Conservation (phyloP, 257 asterid genomes). For the Galeopsis tetrahit region DNA sequence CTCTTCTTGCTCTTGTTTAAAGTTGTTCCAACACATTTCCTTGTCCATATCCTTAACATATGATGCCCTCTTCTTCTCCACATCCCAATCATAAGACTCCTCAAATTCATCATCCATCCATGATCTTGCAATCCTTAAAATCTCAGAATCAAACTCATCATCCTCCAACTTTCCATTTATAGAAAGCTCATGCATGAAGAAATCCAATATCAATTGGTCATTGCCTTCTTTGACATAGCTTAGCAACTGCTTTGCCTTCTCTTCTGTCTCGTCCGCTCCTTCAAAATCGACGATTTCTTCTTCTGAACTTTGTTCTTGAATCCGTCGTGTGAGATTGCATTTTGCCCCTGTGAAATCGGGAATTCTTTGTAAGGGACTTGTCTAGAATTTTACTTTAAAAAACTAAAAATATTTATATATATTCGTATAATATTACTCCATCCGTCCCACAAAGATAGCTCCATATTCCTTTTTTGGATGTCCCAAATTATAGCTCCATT, state of each 20-base stretch:
- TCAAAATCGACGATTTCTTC: neutral
- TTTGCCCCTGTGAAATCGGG: slow-evolving; percentile 36
- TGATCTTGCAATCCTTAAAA: slow-evolving; percentile 43
- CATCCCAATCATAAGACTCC: slow-evolving; percentile 58
- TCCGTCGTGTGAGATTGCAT: slow-evolving; percentile 40
- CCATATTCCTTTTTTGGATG: too few species aligned
- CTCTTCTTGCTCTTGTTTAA: slow-evolving; percentile 53
- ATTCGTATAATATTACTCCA: too few species aligned
- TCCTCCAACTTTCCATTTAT: slow-evolving; percentile 28
- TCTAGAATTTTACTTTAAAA: neutral
- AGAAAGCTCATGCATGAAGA: slow-evolving; percentile 50
- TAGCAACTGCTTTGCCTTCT: slow-evolving; percentile 48
- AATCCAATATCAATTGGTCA: slow-evolving; percentile 49
- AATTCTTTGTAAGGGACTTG: neutral
- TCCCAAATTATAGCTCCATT: too few species aligned
- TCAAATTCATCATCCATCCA: slow-evolving; percentile 51
- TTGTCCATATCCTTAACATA: slow-evolving; percentile 65
- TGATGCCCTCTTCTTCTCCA: slow-evolving; percentile 44
- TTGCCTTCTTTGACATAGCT: slow-evolving; percentile 24
- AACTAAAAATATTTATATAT: too few species aligned
- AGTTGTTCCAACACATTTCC: slow-evolving; percentile 57
- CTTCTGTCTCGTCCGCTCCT: slow-evolving; percentile 29
- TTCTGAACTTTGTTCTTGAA: slow-evolving; percentile 24
- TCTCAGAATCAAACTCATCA: slow-evolving; percentile 32
- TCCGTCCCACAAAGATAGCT: too few species aligned